Evolutionary conservation across 2,329 filamentous ascomycete genomes (phyloP).

Genomic region (Sporothrix phasma): DNA sequence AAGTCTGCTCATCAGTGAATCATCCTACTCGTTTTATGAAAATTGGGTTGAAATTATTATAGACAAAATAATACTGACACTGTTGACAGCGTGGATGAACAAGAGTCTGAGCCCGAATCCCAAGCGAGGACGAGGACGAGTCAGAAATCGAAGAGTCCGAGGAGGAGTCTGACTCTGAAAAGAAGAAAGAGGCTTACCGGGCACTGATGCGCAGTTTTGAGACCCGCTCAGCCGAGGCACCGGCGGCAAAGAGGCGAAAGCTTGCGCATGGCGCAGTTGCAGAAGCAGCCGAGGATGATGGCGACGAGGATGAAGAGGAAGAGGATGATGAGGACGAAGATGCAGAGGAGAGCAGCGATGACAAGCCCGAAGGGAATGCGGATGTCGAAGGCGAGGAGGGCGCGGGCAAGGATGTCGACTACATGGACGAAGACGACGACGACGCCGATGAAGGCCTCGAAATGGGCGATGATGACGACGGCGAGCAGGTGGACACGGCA

Average conservation of each 20-base stretch:
- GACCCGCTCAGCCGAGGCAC: slow-evolving; percentile 34
- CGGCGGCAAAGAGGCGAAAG: slow-evolving; percentile 46
- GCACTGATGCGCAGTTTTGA: slow-evolving; percentile 49
- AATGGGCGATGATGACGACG: slow-evolving; percentile 24
- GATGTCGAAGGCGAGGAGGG: not conserved
- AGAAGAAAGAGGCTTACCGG: slow-evolving; percentile 37
- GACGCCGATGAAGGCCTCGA: slow-evolving; percentile 25
- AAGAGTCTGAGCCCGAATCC: slow-evolving; percentile 6
- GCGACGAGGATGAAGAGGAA: not conserved
- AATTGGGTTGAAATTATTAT: not conserved
- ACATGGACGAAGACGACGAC: slow-evolving; percentile 35
- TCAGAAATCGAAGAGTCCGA: slow-evolving; percentile 34
- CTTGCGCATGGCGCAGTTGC: slow-evolving; percentile 31
- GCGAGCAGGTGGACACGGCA: slow-evolving; percentile 34
- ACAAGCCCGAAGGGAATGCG: slow-evolving; percentile 8
- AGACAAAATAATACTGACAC: not conserved
- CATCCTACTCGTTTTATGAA: not conserved
- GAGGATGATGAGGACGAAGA: slow-evolving; percentile 5
- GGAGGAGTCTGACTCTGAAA: slow-evolving; percentile 33
- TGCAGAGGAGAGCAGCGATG: slow-evolving; percentile 24
- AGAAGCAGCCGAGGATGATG: not conserved
- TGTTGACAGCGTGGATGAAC: not conserved
- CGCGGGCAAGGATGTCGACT: slow-evolving; percentile 21
- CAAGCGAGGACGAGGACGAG: slow-evolving; percentile 18
- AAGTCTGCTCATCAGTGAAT: slow-evolving; percentile 18